Conservation (phyloP, 352 stramenopile genomes). For the Phytophthora quininea region DNA sequence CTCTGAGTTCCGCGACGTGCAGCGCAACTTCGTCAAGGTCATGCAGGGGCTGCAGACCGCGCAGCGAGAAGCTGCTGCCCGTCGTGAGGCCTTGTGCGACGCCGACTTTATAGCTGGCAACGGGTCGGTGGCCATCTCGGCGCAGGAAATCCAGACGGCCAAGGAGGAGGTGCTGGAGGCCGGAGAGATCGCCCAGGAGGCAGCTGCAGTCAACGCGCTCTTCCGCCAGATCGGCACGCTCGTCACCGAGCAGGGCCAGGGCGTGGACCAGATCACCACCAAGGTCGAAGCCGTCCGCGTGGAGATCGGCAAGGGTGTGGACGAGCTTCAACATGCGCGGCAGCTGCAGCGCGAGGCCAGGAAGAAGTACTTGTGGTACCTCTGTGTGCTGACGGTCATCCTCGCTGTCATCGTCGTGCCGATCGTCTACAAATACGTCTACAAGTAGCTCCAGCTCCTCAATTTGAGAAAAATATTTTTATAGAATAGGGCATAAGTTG, state of each 20-base stretch:
- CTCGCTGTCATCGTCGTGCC: conserved; percentile 56
- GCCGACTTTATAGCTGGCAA: conserved; percentile 64
- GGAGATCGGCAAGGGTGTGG: conserved; percentile 75
- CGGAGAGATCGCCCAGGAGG: conserved; percentile 64
- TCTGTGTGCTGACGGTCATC: conserved; percentile 43
- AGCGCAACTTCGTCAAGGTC: conserved; percentile 62
- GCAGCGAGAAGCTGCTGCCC: conserved; percentile 54
- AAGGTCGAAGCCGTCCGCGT: conserved; percentile 78
- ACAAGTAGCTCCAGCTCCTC: too few species aligned
- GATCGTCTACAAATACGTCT: conserved; percentile 37
- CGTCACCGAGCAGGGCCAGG: conserved; percentile 66
- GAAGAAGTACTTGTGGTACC: conserved; percentile 64
- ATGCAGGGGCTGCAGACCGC: conserved; percentile 79
- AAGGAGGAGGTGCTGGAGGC: conserved; percentile 81
- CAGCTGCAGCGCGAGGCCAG: conserved; percentile 64
- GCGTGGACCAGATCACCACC: conserved; percentile 71
- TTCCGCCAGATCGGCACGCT: conserved; percentile 75
- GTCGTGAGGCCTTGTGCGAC: conserved; percentile 72
- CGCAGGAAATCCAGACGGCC: conserved; percentile 70
- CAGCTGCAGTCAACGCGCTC: conserved; percentile 68
- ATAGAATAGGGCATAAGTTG: too few species aligned
- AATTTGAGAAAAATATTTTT: too few species aligned
- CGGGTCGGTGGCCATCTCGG: conserved; percentile 49
- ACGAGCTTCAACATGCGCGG: conserved; percentile 67
- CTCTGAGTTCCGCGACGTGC: conserved; percentile 56